phyloP scores from a whole-genome alignment of 78 protist genomes.

The Protostelium mycophagum region DNA sequence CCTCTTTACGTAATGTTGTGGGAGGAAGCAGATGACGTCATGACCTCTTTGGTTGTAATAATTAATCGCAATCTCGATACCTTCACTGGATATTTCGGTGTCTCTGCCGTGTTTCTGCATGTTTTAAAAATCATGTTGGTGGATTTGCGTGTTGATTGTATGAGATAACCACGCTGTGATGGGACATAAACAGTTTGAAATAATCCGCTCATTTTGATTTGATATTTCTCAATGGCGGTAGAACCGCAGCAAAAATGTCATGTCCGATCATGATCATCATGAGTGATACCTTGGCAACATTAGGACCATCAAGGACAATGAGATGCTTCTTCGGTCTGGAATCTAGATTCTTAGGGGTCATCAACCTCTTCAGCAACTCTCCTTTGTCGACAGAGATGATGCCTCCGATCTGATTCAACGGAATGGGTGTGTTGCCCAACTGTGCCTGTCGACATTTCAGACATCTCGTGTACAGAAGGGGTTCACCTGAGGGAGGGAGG shows the following conservation, averaged over 20 bases:
- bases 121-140: not conserved
- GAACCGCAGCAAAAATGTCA: too few relatives aligned
- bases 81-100: constrained; percentile 16
- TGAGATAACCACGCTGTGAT: not conserved
- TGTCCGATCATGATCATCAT: too few relatives aligned
- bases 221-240: too few relatives aligned
- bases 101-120: constrained; percentile 6
- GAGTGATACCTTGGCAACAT: constrained; percentile 36
- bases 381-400: constrained; percentile 4
- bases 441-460: not conserved
- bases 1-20: constrained; percentile 16
- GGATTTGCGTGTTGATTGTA: not conserved
- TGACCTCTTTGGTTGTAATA: constrained; percentile 41
- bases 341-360: not conserved
- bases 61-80: constrained; percentile 45
- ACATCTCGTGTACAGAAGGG: not conserved
- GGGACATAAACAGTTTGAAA: too few relatives aligned
- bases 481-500: not conserved
- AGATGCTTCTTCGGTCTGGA: constrained; percentile 17
- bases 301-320: constrained; percentile 68
- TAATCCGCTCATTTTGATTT: too few relatives aligned
- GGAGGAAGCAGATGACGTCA: constrained; percentile 55
- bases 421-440: not conserved
- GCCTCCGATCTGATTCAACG: not conserved
- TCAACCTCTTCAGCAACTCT: constrained; percentile 35